Base-by-base conservation (phyloP, 2,329 filamentous ascomycete genomes). In the Sporothrix globosa region DNA sequence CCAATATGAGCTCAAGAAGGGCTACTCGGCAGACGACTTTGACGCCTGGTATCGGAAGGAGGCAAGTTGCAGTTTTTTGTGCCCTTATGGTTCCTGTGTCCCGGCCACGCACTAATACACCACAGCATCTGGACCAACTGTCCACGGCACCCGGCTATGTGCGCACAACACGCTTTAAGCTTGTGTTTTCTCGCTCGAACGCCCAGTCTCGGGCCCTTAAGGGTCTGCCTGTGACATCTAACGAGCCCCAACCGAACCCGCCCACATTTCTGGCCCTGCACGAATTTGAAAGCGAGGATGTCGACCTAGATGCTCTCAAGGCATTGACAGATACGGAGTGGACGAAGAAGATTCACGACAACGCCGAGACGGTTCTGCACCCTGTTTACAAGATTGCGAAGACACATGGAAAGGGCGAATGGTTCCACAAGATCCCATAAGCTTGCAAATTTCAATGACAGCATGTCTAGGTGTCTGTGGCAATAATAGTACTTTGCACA, bases 1-100 rank as follows among this genome's bases (percentile, higher is more conserved):
- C 0, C 72, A 73, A 34, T 70, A 69, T n/a, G 69, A 74, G 30
- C 68, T 70, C 3, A 69, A 68, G n/a, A 69, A 72, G 17, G 68
- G 50, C 27, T 63, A 70, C 21, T 69, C 73, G 30, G 72, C 44
- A 7, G 73, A 73, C 34, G 74, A 75, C 21, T 73, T 76, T 50
- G 75, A 76, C 39, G 56, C 58, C 3, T 76, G 74, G 75, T 75
- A 75, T 68, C 72, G 72, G 13, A 72, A 74, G 58, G 74, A 76
- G 72, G 75, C 53, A n/a, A 60, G 53, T 41, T 34, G 5, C 9
- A 34, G 34, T 34, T 34, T 34, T 75, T 54, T 30, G 14, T 19
- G 14, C 14, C 24, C 2, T 17, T 30, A 27, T 48, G 0, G 19
- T 53, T 14, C 14, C 24, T 34, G 2, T n/a, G 10, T 3, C 17